A percentile compares a stretch with the other conserved stretches of the same genome.
Evolutionary conservation across 805 yeast species (phyloP).

Genomic region (Wickerhamomyces silvicola): DNA sequence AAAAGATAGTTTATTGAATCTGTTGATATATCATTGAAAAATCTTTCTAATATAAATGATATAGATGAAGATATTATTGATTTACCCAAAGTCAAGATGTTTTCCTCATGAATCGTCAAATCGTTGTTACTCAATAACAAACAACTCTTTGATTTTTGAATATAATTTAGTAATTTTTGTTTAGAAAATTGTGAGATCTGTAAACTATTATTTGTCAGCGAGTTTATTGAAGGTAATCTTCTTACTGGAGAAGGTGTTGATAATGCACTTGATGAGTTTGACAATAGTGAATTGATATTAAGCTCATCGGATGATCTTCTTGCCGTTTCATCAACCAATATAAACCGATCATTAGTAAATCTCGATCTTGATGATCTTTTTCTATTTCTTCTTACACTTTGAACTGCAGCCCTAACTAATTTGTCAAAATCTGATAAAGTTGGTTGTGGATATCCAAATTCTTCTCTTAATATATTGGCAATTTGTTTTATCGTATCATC

Average conservation of each 20-base stretch:
- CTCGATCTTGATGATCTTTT: constrained; percentile 43
- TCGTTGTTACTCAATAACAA: constrained; percentile 34
- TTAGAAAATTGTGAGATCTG: constrained; percentile 19
- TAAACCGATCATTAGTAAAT: constrained; percentile 15
- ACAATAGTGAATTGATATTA: no score
- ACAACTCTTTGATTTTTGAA: constrained; percentile 61
- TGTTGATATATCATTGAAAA: constrained; percentile 46
- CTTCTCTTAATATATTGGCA: constrained; percentile 69
- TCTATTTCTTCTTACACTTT: constrained; percentile 84
- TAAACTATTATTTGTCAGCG: constrained; percentile 4
- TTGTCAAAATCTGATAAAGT: constrained; percentile 74
- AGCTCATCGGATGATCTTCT: no score
- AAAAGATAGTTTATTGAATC: constrained; percentile 49
- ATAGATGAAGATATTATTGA: constrained; percentile 48
- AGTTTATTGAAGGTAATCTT: constrained; percentile 12
- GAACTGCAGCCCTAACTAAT: constrained; percentile 88
- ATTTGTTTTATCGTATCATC: constrained; percentile 75
- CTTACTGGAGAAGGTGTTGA: constrained; percentile 12
- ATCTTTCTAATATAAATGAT: constrained; percentile 57
- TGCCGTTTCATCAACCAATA: constrained; percentile 12
- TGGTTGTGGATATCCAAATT: constrained; percentile 62
- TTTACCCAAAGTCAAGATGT: constrained; percentile 52
- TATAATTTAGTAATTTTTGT: constrained; percentile 36
- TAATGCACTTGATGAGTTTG: constrained; percentile 1
- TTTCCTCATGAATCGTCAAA: constrained; percentile 28